These are phyloP conservation scores for Moesziomyces globuligerus DNA, from an alignment of 1,284 basidiomycete species.

Conservation along the genomic window DNA sequence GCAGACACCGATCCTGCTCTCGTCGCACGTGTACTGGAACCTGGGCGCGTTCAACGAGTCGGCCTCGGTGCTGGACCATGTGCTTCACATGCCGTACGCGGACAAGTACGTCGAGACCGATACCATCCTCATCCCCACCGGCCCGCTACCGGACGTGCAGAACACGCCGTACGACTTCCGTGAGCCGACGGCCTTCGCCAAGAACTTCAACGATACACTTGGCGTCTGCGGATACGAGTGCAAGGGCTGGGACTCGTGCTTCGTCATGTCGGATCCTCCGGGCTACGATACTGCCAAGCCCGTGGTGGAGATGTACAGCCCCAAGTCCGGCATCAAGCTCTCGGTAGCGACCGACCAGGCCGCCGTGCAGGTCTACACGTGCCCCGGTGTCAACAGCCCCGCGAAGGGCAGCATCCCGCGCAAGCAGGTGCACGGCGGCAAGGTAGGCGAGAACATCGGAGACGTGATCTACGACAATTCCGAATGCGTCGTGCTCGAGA, in stretches of 20 bases:
- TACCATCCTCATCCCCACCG: conserved; percentile 59
- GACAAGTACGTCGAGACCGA: conserved; percentile 54
- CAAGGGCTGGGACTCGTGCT: conserved; percentile 62
- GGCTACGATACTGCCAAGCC: conserved; percentile 38
- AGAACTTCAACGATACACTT: conserved; percentile 50
- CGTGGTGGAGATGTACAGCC: conserved; percentile 53
- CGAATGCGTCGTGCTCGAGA: conserved; percentile 57
- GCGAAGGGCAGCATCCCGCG: conserved; percentile 55
- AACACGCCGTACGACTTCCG: conserved; percentile 56
- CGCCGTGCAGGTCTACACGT: conserved; percentile 60
- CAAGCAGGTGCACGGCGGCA: conserved; percentile 60
- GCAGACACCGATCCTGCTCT: conserved; percentile 62
- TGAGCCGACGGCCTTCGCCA: conserved; percentile 36
- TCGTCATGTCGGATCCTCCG: conserved; percentile 54
- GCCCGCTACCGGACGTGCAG: conserved; percentile 36
- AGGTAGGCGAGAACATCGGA: conserved; percentile 37
- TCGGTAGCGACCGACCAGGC: conserved; percentile 49
- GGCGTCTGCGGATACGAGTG: conserved; percentile 57
- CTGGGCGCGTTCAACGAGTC: conserved; percentile 53
- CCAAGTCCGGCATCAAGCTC: conserved; percentile 56
- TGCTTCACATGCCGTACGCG: conserved; percentile 55
- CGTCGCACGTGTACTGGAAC: conserved; percentile 64
- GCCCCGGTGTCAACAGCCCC: conserved; percentile 42
- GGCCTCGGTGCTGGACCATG: conserved; percentile 47
- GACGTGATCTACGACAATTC: conserved; percentile 56